phyloP scores from a whole-genome alignment of 805 yeast genomes.

The Trichomonascus vanleenenianus region DNA sequence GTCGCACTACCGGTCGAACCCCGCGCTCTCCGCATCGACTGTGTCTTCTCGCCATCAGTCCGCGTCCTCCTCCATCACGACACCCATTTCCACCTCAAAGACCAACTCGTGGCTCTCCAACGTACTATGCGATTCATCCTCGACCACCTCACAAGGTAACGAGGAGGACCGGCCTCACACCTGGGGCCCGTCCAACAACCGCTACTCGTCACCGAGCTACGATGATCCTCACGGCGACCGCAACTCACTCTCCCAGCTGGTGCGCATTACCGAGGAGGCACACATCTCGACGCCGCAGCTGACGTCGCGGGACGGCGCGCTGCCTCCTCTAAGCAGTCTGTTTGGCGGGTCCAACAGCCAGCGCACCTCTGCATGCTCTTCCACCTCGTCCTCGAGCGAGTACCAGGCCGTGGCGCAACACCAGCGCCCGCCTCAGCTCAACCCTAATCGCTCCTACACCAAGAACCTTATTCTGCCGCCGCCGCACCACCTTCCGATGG shows the following conservation, averaged over 20 bases:
- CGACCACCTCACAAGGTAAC: constrained; percentile 2
- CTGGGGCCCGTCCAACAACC: constrained; percentile 24
- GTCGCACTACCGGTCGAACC: constrained; percentile 10
- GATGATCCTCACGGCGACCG: constrained; percentile 15
- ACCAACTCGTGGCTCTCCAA: constrained; percentile 22
- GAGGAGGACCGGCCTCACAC: constrained; percentile 24
- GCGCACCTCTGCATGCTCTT: constrained; percentile 1
- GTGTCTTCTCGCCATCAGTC: constrained; percentile 15
- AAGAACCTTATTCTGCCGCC: constrained; percentile 24
- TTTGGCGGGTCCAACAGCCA: not conserved
- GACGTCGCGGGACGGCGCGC: too few species aligned
- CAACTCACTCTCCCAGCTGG: constrained; percentile 19
- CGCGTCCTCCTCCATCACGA: constrained; percentile 15
- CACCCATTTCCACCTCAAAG: constrained; percentile 16
- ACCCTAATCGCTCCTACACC: constrained; percentile 22
- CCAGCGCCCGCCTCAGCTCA: constrained; percentile 19
- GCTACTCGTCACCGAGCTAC: constrained; percentile 17
- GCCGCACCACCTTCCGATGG: constrained; percentile 20
- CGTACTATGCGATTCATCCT: constrained; percentile 17
- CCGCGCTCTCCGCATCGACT: constrained; percentile 13
- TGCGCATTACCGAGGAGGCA: constrained; percentile 18
- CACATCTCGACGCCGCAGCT: constrained; percentile 17
- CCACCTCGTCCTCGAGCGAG: not conserved
- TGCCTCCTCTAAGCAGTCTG: too few species aligned
- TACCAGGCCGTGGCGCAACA: not conserved